A percentile compares a stretch with the other conserved stretches of the same genome.
phyloP scores from a whole-genome alignment of 345 rosid species.

The Citrus sp. region DNA sequence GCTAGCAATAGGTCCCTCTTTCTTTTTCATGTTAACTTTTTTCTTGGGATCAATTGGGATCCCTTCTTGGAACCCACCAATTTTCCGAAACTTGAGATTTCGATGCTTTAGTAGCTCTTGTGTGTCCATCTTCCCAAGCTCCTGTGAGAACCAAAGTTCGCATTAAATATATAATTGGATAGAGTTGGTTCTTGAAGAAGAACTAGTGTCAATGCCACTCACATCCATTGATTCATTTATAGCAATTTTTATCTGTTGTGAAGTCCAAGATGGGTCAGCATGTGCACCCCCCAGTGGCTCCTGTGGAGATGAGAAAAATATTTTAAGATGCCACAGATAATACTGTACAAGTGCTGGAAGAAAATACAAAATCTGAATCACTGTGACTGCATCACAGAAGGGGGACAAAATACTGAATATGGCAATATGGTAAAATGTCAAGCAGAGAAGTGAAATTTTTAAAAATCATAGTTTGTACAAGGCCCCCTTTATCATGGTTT shows the following conservation, averaged over 20 bases:
- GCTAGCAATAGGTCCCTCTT: constrained; percentile 35
- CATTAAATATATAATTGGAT: constrained; percentile 4
- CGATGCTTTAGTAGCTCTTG: constrained; percentile 68
- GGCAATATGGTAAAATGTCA: background rate
- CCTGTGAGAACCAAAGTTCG: constrained; percentile 39
- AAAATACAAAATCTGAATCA: constrained; percentile 5
- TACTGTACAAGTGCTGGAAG: constrained; percentile 9
- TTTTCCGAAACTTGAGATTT: constrained; percentile 72
- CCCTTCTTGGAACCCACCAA: constrained; percentile 74
- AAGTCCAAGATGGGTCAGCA: constrained; percentile 87
- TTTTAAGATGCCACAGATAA: constrained; percentile 13
- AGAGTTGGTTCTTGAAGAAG: constrained; percentile 11
- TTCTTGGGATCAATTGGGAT: constrained; percentile 55
- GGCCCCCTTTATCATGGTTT: background rate
- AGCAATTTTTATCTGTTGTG: constrained; percentile 78
- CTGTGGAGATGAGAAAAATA: constrained; percentile 32
- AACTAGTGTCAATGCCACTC: constrained; percentile 27
- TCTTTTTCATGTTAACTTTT: constrained; percentile 73
- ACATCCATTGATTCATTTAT: constrained; percentile 79
- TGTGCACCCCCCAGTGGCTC: constrained; percentile 98
- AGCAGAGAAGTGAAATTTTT: constrained; percentile 4
- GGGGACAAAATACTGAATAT: background rate
- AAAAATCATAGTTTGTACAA: background rate
- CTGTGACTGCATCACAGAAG: background rate
- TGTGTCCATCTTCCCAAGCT: constrained; percentile 65